Conservation (phyloP, 2,329 filamentous ascomycete species). For the Orbilia ellipsospora region DNA sequence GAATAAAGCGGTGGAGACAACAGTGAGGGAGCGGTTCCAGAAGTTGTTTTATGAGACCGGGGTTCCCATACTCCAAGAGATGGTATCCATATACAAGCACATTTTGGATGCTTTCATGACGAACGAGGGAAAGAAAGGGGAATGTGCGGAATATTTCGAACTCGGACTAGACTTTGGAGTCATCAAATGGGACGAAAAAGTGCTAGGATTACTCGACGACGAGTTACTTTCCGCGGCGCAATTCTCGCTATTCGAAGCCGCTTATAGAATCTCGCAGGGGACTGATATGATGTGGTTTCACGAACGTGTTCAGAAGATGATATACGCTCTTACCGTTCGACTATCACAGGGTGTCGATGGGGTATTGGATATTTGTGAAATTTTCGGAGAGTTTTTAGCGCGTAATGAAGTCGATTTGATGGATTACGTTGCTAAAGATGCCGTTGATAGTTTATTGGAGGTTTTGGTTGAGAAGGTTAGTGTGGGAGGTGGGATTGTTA, state of each 20-base stretch:
- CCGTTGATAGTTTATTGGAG: constrained; percentile 44
- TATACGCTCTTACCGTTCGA: constrained; percentile 31
- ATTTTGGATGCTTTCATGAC: neutral
- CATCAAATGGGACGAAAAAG: constrained; percentile 31
- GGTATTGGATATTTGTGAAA: constrained; percentile 14
- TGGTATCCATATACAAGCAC: neutral
- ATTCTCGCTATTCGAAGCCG: constrained; percentile 34
- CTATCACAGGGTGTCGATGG: constrained; percentile 13
- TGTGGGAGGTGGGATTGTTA: constrained; percentile 46
- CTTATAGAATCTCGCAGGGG: constrained; percentile 35
- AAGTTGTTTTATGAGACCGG: constrained; percentile 15
- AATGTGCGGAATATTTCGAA: constrained; percentile 22
- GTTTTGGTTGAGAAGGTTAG: constrained; percentile 30
- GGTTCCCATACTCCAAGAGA: neutral
- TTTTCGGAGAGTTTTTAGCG: constrained; percentile 25
- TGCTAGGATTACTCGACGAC: constrained; percentile 13
- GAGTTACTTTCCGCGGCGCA: constrained; percentile 4
- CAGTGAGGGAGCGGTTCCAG: constrained; percentile 15
- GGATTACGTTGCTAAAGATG: constrained; percentile 38
- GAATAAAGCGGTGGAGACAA: constrained; percentile 14
- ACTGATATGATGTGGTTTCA: constrained; percentile 41
- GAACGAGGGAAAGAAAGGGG: neutral
- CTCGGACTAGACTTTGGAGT: constrained; percentile 41
- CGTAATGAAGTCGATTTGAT: constrained; percentile 33
- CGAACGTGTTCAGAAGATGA: constrained; percentile 27